Conservation (phyloP, 495 filamentous ascomycete genomes). For the Glarea lozoyensis region DNA sequence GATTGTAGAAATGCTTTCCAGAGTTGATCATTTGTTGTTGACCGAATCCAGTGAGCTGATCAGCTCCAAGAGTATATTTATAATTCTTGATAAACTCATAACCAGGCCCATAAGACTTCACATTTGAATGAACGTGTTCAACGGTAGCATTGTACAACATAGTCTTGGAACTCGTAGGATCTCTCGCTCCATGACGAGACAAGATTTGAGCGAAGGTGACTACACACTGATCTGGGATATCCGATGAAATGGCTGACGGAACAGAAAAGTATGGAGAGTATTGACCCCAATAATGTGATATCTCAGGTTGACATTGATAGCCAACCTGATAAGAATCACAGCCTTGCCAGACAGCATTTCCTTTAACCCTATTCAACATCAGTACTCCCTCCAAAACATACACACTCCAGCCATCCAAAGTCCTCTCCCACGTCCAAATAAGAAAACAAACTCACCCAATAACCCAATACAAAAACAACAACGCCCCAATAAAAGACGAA, state of each 20-base stretch:
- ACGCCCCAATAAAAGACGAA: constrained; percentile 4
- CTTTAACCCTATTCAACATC: background rate
- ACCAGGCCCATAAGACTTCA: constrained; percentile 47
- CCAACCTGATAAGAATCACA: constrained; percentile 56
- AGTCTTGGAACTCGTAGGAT: constrained; percentile 60
- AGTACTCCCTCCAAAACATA: too few relatives aligned
- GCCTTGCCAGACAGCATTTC: constrained; percentile 1
- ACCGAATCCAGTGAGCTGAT: constrained; percentile 67
- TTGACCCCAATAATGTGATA: constrained; percentile 74
- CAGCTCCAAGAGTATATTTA: constrained; percentile 62
- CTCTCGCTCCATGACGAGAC: constrained; percentile 76
- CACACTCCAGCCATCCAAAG: too few relatives aligned
- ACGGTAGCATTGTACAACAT: constrained; percentile 46
- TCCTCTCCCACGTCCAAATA: too few relatives aligned
- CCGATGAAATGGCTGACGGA: constrained; percentile 47
- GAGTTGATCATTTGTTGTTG: constrained; percentile 66
- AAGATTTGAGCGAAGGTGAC: constrained; percentile 73
- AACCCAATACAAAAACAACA: constrained; percentile 12
- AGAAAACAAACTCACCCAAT: constrained; percentile 12
- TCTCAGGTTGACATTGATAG: constrained; percentile 49
- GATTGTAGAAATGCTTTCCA: constrained; percentile 61
- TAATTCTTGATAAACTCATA: constrained; percentile 60
- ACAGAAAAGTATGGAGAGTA: constrained; percentile 78
- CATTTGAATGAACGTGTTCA: constrained; percentile 48
- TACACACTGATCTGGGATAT: constrained; percentile 52